Percentiles rank a stretch among this genome's conserved stretches.
These are phyloP conservation scores for Xylariaceae sp. DNA, from an alignment of 2,329 filamentous ascomycete genomes.

Conservation along the genomic window DNA sequence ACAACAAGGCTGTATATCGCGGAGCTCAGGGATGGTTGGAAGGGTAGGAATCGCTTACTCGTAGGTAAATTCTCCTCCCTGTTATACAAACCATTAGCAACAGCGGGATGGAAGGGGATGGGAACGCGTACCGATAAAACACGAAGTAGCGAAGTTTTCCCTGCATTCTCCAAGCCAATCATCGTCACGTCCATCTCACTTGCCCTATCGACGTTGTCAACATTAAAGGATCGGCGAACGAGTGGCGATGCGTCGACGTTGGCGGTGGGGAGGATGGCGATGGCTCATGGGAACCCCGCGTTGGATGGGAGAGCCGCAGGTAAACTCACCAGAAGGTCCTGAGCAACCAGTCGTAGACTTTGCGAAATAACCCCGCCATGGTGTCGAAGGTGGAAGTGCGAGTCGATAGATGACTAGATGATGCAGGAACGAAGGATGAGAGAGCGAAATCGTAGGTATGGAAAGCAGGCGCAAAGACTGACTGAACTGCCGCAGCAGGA, in stretches of 20 bases:
- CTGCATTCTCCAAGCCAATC: slow-evolving; percentile 96
- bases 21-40: slow-evolving; percentile 4
- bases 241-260: too few species aligned
- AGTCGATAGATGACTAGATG: slow-evolving; percentile 16
- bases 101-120: slow-evolving; percentile 7
- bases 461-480: slow-evolving; percentile 22
- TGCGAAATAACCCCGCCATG: slow-evolving; percentile 91
- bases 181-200: slow-evolving; percentile 99
- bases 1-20: slow-evolving; percentile 15
- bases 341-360: slow-evolving; percentile 97
- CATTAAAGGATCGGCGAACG: too few species aligned
- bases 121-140: slow-evolving; percentile 79
- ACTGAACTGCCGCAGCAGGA: background rate
- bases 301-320: slow-evolving; percentile 17
- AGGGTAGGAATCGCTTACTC: slow-evolving; percentile 68
- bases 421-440: slow-evolving; percentile 3
- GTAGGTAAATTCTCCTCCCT: slow-evolving; percentile 98
- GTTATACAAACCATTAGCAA: slow-evolving; percentile 22
- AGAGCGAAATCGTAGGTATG: slow-evolving; percentile 14
- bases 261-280: slow-evolving; percentile 24
- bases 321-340: slow-evolving; percentile 86
- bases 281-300: slow-evolving; percentile 26
- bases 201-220: slow-evolving; percentile 58
- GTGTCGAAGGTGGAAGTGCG: slow-evolving; percentile 26
- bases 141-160: slow-evolving; percentile 90